Percentiles rank a stretch among this genome's conserved stretches.
phyloP scores from a whole-genome alignment of 306 rosid genomes.

The Astragalus membranaceus region DNA sequence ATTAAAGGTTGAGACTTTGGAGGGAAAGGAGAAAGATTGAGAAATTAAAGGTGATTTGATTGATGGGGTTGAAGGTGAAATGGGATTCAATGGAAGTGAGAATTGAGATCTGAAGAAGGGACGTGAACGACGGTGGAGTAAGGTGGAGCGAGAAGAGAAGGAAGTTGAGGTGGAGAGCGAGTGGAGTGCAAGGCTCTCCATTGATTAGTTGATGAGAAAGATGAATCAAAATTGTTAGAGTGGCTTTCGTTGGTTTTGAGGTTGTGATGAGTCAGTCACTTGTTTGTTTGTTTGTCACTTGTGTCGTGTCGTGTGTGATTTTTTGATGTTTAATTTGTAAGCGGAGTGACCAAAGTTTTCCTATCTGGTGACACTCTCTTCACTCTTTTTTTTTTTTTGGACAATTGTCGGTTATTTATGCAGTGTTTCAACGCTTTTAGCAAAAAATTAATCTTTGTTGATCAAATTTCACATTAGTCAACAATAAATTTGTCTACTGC shows the following conservation, averaged over 20 bases:
- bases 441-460: too few relatives aligned
- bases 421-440: too few relatives aligned
- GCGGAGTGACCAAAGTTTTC: slow-evolving; percentile 5
- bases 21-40: slow-evolving; percentile 19
- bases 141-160: slow-evolving; percentile 21
- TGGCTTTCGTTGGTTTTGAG: neutral
- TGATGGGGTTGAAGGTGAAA: slow-evolving; percentile 25
- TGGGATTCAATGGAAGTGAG: neutral
- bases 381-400: neutral
- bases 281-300: too few relatives aligned
- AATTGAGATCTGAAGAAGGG: slow-evolving; percentile 28
- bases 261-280: neutral
- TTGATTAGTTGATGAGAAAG: neutral
- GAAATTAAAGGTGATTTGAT: slow-evolving; percentile 30
- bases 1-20: slow-evolving; percentile 24
- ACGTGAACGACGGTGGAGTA: slow-evolving; percentile 23
- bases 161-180: slow-evolving; percentile 37
- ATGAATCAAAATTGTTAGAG: neutral
- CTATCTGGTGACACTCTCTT: too few relatives aligned
- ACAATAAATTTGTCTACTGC: too few relatives aligned
- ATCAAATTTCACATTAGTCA: too few relatives aligned
- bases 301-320: neutral
- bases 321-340: neutral
- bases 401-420: too few relatives aligned
- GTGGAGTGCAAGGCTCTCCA: slow-evolving; percentile 50